phyloP scores from a whole-genome alignment of 2,329 filamentous ascomycete species.

The Colletotrichum sp. region DNA sequence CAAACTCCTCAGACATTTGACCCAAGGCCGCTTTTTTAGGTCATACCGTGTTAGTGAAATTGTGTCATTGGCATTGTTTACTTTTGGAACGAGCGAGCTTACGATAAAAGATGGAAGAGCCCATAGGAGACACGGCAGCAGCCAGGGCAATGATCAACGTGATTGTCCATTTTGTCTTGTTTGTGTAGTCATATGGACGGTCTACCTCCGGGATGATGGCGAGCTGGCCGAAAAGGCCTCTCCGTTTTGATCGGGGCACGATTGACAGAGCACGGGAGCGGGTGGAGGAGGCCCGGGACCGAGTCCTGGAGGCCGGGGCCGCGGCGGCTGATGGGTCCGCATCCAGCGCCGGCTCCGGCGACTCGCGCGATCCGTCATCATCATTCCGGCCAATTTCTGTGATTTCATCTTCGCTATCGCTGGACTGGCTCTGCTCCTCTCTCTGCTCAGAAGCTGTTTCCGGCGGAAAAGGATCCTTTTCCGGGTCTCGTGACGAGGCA shows the following conservation, averaged over 20 bases:
- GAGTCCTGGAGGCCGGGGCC: conserved; percentile 20
- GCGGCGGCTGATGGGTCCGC: background rate
- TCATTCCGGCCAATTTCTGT: background rate
- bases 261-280: conserved; percentile 41
- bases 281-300: conserved; percentile 42
- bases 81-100: conserved; percentile 35
- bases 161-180: conserved; percentile 82
- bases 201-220: conserved; percentile 81
- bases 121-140: conserved; percentile 80
- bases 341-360: background rate
- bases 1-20: conserved; percentile 66
- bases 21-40: conserved; percentile 68
- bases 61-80: background rate
- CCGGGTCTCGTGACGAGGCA: conserved; percentile 8
- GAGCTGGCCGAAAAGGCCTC: conserved; percentile 76
- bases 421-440: conserved; percentile 7
- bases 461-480: conserved; percentile 15
- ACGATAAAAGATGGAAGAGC: conserved; percentile 85
- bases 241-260: conserved; percentile 55
- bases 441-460: background rate
- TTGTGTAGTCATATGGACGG: conserved; percentile 74
- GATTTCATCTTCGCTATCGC: conserved; percentile 13
- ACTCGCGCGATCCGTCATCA: background rate
- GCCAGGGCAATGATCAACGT: conserved; percentile 80
- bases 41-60: conserved; percentile 7